Base-by-base conservation (phyloP, 2,329 filamentous ascomycete genomes). In the Claviceps sp. region DNA sequence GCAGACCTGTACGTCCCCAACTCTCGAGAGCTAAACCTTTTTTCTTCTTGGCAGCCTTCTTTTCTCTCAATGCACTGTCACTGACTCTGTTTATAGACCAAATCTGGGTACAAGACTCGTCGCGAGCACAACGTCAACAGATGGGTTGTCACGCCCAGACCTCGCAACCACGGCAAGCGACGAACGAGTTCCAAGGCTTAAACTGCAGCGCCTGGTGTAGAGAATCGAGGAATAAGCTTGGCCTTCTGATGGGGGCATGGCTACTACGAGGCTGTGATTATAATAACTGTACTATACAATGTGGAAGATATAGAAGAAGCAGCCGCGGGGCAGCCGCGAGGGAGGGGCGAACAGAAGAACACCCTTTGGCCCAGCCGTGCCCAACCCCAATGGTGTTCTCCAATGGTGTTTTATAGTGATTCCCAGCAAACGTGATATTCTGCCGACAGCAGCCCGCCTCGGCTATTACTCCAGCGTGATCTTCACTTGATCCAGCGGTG, bases 31-130 rank as follows among this genome's bases (percentile, higher is more conserved):
- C 41, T 8, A 11, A 11, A 20, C 16, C 38, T n/a, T 9, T n/a
- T 18, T 18, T 9, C 14, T 41, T n/a, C n/a, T 41, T 41, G 6
- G 16, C 2, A 0, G 7, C 3, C 5, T 41, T 18, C 7, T 41
- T 18, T 9, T 8, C 5, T 41, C n/a, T 41, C 14, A 16, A 16
- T 2, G 1, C 18, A 16, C 7, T 40, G 48, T 13, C 22, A 42
- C 48, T 45, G n/a, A 47, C 40, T 45, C 42, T 24, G 24, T 37
- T 37, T 53, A 50, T 55, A 81, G 77, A 79, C 86, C 69, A 91
- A 91, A 77, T 82, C 84, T 67, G 86, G 86, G 57, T 95, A 85
- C 81, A 97, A 96, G 78, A 96, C 91, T 47, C 81, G 91, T 59
- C 81, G 82, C 62, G 94, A 86, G 74, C 79, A 84, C 70, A 96